A percentile compares a stretch with the other conserved stretches of the same genome.
Evolutionary conservation across 768 basidiomycete genomes (phyloP).

Genomic region (Boletus vinaceobasis): DNA sequence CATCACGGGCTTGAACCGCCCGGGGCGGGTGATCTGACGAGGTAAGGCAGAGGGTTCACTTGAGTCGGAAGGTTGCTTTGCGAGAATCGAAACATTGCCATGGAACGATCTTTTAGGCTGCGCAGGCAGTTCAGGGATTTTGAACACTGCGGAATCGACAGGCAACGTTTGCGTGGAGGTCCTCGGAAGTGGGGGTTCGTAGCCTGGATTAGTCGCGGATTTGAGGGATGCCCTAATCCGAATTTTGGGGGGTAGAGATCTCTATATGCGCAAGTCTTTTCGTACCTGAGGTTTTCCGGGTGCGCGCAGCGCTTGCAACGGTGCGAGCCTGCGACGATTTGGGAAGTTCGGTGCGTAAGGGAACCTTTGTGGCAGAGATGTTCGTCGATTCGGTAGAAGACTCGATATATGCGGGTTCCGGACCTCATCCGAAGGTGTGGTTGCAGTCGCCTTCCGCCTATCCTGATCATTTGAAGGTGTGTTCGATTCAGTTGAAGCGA

Average conservation of each 20-base stretch:
- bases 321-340: background rate
- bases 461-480: background rate
- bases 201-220: background rate
- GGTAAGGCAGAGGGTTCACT: background rate
- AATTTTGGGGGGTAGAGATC: constrained; percentile 10
- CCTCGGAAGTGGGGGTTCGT: background rate
- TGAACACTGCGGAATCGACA: constrained; percentile 1
- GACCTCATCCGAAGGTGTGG: too few relatives aligned
- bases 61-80: background rate
- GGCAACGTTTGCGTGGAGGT: background rate
- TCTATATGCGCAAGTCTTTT: constrained; percentile 24
- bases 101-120: background rate
- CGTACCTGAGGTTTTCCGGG: background rate
- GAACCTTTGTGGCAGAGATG: background rate
- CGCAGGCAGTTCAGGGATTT: constrained; percentile 5
- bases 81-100: background rate
- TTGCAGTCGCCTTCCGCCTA: too few relatives aligned
- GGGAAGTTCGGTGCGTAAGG: background rate
- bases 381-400: background rate
- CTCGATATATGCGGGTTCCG: background rate
- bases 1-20: constrained; percentile 18
- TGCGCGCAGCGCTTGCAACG: background rate
- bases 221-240: constrained; percentile 6
- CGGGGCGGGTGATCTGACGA: background rate
- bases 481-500: background rate